Base-by-base conservation (phyloP, 306 rosid genomes). In the Pyrus communis region DNA sequence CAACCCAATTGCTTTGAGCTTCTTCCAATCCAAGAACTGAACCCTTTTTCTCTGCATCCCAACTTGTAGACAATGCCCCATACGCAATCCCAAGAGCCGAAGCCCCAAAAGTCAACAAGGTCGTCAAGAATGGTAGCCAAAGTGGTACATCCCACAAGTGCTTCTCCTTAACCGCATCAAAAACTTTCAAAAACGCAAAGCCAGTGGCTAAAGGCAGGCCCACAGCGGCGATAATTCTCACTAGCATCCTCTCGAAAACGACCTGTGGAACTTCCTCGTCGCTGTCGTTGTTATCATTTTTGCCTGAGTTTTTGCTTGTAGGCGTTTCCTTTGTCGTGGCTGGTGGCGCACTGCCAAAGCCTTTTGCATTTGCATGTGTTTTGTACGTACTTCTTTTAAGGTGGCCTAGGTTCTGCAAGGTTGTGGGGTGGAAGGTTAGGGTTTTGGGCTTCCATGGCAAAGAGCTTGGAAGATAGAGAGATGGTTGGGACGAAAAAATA, bases 171-270 rank as follows among this genome's bases (percentile, higher is more conserved):
- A 89, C 69, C 35, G 46, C 70, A 8, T 89, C 90, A 28, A 90
- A 88, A 18, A 88, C 42, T 46, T 87, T 70, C 86, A 95, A 43
- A 9, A 86, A 66, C 31, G 77, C 83, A 73, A 95, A 73, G 13
- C 98, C 98, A 61, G 80, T 64, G 23, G 84, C 96, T 90, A 95
- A 54, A 21, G 98, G 98, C 4, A 85, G 76, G 33, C 87, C 90
- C 3, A 90, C 95, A 11, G 89, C 83, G 12, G 85, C 83, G 75
- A 81, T 71, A 46, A 95, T 89, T 78, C 97, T 90, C 8, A 75
- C 81, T 21, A 85, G 75, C 73, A 92, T 82, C 74, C 97, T 88
- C 78, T 92, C 82, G 25, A 73, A 60, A 33, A 95, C 93, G 28
- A 11, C 85, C 67, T 68, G 86, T 1, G 97, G 86, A 66, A 95